A percentile compares a stretch with the other conserved stretches of the same genome.
Conservation (phyloP, 805 yeast genomes). For the Wickerhamiella cacticola region DNA sequence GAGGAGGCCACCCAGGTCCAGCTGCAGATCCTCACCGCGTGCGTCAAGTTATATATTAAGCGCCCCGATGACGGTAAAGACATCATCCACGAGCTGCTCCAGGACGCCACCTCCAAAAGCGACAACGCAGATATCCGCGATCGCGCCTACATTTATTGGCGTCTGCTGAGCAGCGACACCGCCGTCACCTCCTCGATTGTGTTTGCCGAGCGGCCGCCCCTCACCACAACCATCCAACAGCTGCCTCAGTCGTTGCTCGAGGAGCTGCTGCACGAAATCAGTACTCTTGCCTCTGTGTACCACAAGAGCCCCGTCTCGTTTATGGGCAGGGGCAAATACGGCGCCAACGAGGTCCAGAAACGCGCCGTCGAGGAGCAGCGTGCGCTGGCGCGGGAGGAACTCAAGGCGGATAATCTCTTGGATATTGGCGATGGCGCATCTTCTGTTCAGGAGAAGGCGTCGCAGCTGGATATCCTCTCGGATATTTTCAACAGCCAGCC, state of each 20-base stretch:
- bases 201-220: constrained; percentile 52
- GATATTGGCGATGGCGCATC: constrained; percentile 54
- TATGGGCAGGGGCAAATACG: constrained; percentile 35
- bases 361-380: constrained; percentile 65
- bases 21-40: constrained; percentile 60
- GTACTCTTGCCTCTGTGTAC: constrained; percentile 79
- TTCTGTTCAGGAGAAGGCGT: constrained; percentile 32
- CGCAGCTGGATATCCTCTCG: constrained; percentile 19
- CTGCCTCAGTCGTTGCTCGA: constrained; percentile 59
- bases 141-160: constrained; percentile 80
- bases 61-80: constrained; percentile 45
- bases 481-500: constrained; percentile 22
- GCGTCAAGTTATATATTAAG: constrained; percentile 57
- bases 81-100: constrained; percentile 69
- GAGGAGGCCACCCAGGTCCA: constrained; percentile 73
- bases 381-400: constrained; percentile 61
- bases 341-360: constrained; percentile 32
- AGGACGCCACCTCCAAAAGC: constrained; percentile 59
- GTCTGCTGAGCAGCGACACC: constrained; percentile 67
- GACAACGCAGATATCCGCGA: constrained; percentile 83
- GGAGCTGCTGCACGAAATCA: constrained; percentile 59
- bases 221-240: constrained; percentile 57
- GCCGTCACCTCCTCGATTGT: constrained; percentile 57
- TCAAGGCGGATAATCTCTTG: constrained; percentile 43
- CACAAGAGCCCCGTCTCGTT: constrained; percentile 68